Evolutionary conservation across 352 stramenopile genomes (phyloP), one percentile per base, ranked within the genome.

Genomic region (Pythium rhizo-oryzae): DNA sequence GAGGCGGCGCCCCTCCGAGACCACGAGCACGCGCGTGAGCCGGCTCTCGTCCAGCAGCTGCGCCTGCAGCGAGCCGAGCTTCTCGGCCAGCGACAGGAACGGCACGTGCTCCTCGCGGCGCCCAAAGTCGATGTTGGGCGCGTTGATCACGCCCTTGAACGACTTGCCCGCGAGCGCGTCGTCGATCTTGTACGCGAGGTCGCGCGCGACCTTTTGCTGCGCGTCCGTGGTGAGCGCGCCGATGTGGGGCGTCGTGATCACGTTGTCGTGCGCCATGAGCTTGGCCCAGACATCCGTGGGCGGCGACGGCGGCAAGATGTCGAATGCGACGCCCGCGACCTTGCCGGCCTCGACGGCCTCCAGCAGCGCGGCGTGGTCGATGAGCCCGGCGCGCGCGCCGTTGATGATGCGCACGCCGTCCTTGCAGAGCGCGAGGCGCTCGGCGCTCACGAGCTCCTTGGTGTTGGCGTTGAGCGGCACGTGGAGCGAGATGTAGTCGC

Each of bases 401-500:
- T 99, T 99, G 39, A 99, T 69, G 37, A 99, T 77, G 53, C 93
- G 87, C 8, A 98, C 94, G 37, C 93, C 92, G 19, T 96, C 84
- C 75, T 98, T 98, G 81, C 97, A 98, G 15, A 89, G 76, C 25
- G 72, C 80, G 7, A 98, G 80, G 23, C 84, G 82, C 41, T 89
- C 76, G 8, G 67, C 77, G 71, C 89, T 96, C 50, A 98, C 89
- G 59, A 98, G 88, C 65, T 98, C 79, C 62, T 91, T 89, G 39
- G 97, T 96, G 57, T 96, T 93, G 61, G 97, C 92, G 74, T 98
- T 98, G 64, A 98, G 96, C 19, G 97, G 97, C 60, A 98, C 96
- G 75, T 99, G 97, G 23, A 99, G 84, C 51, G 90, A 96, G 78
- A 99, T 97, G 81, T 98, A 99, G 85, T 99, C 97, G 54, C 91